phyloP scores from a whole-genome alignment of 1,139 yeast genomes.

The Nadsonia starkeyi-henricii region DNA sequence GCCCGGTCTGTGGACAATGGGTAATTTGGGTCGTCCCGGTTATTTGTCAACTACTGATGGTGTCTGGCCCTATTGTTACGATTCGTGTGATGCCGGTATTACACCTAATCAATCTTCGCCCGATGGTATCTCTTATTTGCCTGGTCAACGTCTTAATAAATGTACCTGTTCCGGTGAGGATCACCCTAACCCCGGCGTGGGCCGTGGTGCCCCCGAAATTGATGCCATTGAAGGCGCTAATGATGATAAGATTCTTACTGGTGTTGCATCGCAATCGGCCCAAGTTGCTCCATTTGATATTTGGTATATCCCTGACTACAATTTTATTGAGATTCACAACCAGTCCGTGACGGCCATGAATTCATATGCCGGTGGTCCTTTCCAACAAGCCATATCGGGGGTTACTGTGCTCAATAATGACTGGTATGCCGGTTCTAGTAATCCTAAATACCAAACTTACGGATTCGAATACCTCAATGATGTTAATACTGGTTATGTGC shows the following conservation, averaged over 20 bases:
- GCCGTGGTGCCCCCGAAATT: constrained; percentile 85
- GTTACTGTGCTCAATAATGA: constrained; percentile 52
- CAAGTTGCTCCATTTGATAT: constrained; percentile 80
- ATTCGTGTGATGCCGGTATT: constrained; percentile 73
- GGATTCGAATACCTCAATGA: constrained; percentile 70
- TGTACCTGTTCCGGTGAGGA: constrained; percentile 68
- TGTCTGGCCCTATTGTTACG: constrained; percentile 82
- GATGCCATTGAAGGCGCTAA: constrained; percentile 71
- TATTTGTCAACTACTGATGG: constrained; percentile 69
- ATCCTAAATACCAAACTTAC: constrained; percentile 39
- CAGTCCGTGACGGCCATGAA: constrained; percentile 52
- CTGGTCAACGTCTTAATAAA: constrained; percentile 56
- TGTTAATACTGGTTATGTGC: constrained; percentile 49
- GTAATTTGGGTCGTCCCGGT: constrained; percentile 77
- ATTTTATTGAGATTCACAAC: constrained; percentile 52
- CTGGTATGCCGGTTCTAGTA: constrained; percentile 48
- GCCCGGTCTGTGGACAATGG: constrained; percentile 90
- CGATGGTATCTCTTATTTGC: constrained; percentile 67
- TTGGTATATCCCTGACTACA: constrained; percentile 76
- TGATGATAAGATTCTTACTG: constrained; percentile 27
- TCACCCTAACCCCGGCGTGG: constrained; percentile 67
- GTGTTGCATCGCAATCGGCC: constrained; percentile 67
- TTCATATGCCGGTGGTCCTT: constrained; percentile 69
- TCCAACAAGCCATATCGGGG: constrained; percentile 74
- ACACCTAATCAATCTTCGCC: constrained; percentile 78